Conservation (phyloP, 768 basidiomycete species). For the Neoboletus magnificus region DNA sequence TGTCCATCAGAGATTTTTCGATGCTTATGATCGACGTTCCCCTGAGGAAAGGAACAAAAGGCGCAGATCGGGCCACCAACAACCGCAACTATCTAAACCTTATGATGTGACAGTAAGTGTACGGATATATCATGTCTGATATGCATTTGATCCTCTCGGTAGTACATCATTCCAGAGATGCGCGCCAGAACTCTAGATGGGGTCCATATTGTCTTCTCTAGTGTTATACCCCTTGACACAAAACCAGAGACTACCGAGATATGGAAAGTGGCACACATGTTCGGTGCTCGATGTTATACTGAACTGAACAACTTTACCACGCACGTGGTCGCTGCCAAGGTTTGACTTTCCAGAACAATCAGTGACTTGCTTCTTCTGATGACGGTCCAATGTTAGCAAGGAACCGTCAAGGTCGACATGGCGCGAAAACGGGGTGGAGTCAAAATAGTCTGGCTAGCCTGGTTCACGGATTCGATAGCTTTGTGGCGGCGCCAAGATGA, state of each 20-base stretch:
- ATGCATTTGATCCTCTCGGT: constrained; percentile 3
- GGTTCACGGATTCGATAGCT: constrained; percentile 89
- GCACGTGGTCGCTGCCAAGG: constrained; percentile 91
- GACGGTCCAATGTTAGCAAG: constrained; percentile 47
- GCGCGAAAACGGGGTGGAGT: constrained; percentile 75
- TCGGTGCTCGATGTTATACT: constrained; percentile 79
- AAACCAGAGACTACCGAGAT: constrained; percentile 76
- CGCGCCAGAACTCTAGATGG: constrained; percentile 75
- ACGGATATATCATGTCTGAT: neutral
- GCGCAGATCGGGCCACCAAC: constrained; percentile 24
- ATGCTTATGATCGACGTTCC: constrained; percentile 50
- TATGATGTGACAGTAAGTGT: constrained; percentile 80
- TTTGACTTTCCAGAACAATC: constrained; percentile 28
- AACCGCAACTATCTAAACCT: constrained; percentile 30
- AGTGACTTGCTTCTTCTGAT: constrained; percentile 8
- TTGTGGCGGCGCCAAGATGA: constrained; percentile 85
- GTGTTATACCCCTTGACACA: constrained; percentile 89
- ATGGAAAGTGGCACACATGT: constrained; percentile 83
- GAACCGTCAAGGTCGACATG: constrained; percentile 87
- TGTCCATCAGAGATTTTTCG: constrained; percentile 76
- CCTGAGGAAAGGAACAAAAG: constrained; percentile 28
- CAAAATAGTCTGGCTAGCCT: constrained; percentile 82
- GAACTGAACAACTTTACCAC: constrained; percentile 68
- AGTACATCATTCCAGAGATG: constrained; percentile 85
- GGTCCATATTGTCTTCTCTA: constrained; percentile 86